Evolutionary conservation across 2,329 filamentous ascomycete genomes (phyloP).

Genomic region (Teratosphaeria zuluensis): DNA sequence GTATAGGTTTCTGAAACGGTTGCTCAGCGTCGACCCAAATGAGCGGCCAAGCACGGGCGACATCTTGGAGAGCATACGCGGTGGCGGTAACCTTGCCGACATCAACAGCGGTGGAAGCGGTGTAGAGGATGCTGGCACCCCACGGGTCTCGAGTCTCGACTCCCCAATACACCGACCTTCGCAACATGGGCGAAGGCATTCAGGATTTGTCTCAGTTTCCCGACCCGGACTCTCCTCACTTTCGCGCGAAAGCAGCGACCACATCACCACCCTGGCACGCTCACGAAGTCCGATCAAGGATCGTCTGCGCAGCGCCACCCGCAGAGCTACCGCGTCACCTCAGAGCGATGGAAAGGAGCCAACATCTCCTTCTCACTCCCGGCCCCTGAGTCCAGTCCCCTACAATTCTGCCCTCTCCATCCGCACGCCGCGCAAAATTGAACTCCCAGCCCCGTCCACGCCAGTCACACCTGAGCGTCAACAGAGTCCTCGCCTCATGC

Average conservation of each 20-base stretch:
- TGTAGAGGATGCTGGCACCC: constrained; percentile 11
- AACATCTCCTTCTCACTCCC: constrained; percentile 1
- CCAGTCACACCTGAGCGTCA: constrained; percentile 7
- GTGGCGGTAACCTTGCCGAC: constrained; percentile 33
- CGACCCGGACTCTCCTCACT: constrained; percentile 12
- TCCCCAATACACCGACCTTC: constrained; percentile 17
- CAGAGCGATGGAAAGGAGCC: background rate
- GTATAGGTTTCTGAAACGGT: constrained; percentile 70
- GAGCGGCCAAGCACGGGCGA: constrained; percentile 78
- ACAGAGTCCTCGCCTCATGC: constrained; percentile 24
- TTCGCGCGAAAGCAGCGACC: constrained; percentile 3
- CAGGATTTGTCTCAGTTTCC: constrained; percentile 7
- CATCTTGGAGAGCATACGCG: constrained; percentile 68
- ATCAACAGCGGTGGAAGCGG: constrained; percentile 5
- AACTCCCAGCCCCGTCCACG: constrained; percentile 3
- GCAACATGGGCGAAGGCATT: constrained; percentile 13
- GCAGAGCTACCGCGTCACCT: background rate
- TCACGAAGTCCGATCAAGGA: constrained; percentile 5
- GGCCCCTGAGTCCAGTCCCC: constrained; percentile 5
- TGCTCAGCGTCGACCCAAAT: constrained; percentile 67
- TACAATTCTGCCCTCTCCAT: constrained; percentile 7
- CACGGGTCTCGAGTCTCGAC: constrained; percentile 37
- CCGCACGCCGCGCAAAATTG: constrained; percentile 8
- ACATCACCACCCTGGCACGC: constrained; percentile 8
- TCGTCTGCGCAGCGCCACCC: background rate